These are phyloP conservation scores for Dendrothele bispora DNA, from an alignment of 768 basidiomycete genomes.

Conservation along the genomic window DNA sequence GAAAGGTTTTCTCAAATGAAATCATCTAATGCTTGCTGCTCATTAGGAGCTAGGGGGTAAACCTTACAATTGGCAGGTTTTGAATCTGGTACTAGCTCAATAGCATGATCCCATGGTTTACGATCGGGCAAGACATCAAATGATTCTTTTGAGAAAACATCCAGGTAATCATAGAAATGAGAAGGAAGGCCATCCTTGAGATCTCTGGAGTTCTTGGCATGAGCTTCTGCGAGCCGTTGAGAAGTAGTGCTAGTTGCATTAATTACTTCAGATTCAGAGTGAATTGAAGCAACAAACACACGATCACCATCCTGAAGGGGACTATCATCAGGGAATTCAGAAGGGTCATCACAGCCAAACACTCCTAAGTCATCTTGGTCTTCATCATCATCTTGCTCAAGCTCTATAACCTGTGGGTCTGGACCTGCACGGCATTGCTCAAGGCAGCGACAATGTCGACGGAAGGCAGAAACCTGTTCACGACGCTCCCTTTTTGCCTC, in stretches of 20 bases:
- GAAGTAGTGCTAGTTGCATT: slow-evolving; percentile 3
- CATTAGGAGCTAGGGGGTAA: slow-evolving; percentile 30
- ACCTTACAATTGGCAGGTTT: slow-evolving; percentile 29
- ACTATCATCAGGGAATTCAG: background rate
- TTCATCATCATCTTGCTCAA: too few relatives aligned
- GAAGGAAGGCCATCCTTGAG: background rate
- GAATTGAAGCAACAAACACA: background rate
- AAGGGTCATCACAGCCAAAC: too few relatives aligned
- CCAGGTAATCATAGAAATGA: slow-evolving; percentile 1
- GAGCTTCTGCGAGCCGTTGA: slow-evolving; percentile 3
- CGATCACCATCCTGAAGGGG: background rate
- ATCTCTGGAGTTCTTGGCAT: slow-evolving; percentile 2
- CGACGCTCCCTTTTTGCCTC: too few relatives aligned
- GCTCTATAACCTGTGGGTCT: too few relatives aligned
- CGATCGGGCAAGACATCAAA: slow-evolving; percentile 26
- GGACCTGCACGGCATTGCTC: too few relatives aligned
- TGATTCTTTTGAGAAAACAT: slow-evolving; percentile 12
- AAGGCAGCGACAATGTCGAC: too few relatives aligned
- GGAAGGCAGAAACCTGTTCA: too few relatives aligned
- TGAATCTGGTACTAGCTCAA: slow-evolving; percentile 29
- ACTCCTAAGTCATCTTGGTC: too few relatives aligned
- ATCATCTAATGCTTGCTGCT: slow-evolving; percentile 23
- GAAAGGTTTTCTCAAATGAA: background rate
- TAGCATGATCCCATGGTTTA: slow-evolving; percentile 34
- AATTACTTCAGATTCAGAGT: slow-evolving; percentile 1